These are phyloP conservation scores for Trichoderma atrobrunneum DNA, from an alignment of 2,329 filamentous ascomycete genomes.

Conservation along the genomic window DNA sequence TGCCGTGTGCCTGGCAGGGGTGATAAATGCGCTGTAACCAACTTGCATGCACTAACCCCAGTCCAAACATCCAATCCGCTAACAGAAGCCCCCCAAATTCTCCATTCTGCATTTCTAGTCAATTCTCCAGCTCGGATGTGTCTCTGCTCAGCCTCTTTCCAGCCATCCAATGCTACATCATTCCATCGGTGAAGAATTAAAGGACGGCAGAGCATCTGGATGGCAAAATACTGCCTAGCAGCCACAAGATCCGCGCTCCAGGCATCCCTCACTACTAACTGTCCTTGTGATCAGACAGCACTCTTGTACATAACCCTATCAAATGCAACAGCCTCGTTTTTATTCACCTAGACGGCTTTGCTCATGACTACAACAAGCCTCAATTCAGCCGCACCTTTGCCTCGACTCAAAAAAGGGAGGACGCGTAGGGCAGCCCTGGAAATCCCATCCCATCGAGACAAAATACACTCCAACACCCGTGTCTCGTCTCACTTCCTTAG, in stretches of 20 bases:
- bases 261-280: neutral
- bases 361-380: neutral
- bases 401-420: neutral
- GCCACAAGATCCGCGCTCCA: neutral
- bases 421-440: neutral
- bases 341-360: neutral
- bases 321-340: neutral
- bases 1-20: neutral
- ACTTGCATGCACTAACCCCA: neutral
- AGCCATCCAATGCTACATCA: neutral
- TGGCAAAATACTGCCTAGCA: neutral
- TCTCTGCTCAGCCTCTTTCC: neutral
- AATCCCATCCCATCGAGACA: neutral
- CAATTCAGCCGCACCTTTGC: neutral
- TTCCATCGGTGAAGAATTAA: neutral
- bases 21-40: neutral
- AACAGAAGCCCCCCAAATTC: neutral
- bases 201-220: neutral
- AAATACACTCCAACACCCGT: neutral
- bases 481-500: neutral
- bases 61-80: neutral
- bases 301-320: neutral
- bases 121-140: neutral
- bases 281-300: neutral
- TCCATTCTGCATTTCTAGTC: neutral